Conservation (phyloP, 306 rosid species). For the Lagenaria siceraria region DNA sequence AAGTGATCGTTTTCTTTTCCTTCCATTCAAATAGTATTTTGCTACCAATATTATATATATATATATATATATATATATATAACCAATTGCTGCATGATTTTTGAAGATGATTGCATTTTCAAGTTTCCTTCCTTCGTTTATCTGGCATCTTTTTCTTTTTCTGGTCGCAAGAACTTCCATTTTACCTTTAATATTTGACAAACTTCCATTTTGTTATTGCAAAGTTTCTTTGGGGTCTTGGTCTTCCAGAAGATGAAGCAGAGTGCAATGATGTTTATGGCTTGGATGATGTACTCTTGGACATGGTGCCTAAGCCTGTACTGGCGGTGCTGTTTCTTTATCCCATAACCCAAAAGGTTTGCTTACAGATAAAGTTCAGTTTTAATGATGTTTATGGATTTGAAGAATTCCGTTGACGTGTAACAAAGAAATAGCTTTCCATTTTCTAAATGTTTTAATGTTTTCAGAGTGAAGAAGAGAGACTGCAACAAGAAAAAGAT, state of each 20-base stretch:
- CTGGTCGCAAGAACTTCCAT: neutral
- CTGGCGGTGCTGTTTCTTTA: conserved; percentile 89
- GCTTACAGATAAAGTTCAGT: neutral
- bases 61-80: too few relatives aligned
- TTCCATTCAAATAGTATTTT: neutral
- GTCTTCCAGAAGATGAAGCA: conserved; percentile 53
- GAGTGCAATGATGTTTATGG: conserved; percentile 88
- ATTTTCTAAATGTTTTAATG: conserved; percentile 6
- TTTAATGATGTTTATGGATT: neutral
- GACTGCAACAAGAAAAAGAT: conserved; percentile 45
- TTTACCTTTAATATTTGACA: neutral
- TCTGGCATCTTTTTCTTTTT: neutral
- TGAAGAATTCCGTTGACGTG: neutral
- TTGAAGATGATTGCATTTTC: neutral
- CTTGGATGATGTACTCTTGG: conserved; percentile 71
- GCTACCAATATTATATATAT: too few relatives aligned
- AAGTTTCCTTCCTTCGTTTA: neutral
- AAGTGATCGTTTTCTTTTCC: neutral
- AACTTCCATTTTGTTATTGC: neutral
- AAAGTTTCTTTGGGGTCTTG: conserved; percentile 83
- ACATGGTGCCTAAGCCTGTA: conserved; percentile 95
- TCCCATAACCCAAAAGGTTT: conserved; percentile 64
- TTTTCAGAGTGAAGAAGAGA: conserved; percentile 79
- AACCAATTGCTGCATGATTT: neutral
- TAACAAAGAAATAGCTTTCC: conserved; percentile 3